Evolutionary conservation across 495 filamentous ascomycete genomes (phyloP), one percentile per base, ranked within the genome.

Genomic region (Penicillium macrosclerotiorum): DNA sequence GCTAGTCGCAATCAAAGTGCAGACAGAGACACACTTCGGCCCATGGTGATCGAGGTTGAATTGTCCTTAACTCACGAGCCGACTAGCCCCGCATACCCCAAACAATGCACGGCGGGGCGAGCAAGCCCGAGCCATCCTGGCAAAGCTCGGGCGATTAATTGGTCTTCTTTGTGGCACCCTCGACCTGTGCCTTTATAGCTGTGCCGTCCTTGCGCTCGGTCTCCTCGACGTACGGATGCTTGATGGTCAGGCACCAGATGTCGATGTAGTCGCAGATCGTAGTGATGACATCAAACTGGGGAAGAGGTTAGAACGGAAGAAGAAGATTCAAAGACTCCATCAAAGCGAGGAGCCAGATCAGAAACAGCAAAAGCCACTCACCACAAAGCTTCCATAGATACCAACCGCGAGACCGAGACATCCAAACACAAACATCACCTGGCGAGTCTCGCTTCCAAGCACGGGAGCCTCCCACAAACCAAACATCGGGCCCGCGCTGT

Each of bases 221-320:
- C 26, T 57, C 66, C 36, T 71, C 69, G 18, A 61, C 51, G 32
- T 62, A 66, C 1, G 71, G 71, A 44, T 74, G 84, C 76, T 98
- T 98, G 65, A 98, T 98, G 0, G 86, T 95, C 66, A 97, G 73
- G 59, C 93, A 98, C 88, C 89, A 96, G 57, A 98, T 98, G 64
- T 98, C 93, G 43, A 96, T 75, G 63, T 95, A 94, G 59, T 97
- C 93, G 63, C 93, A 98, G 57, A 98, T 98, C 18, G 90, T 92
- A 8, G 90, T 88, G 51, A 97, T 94, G 23, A 97, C 89, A 64
- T 96, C 93, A 34, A 87, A 69, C 79, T 83, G 43, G 40, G 22
- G 11, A 37, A 32, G 22, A 27, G 13, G 2, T 11, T 45, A 7
- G 30, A 16, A 8, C 18, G 8, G 23, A 30, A 30, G 12, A 30